Percentiles rank a stretch among this genome's conserved stretches.
Conservation (phyloP, 441 rosid genomes). For the Arabidopsis lyrata region DNA sequence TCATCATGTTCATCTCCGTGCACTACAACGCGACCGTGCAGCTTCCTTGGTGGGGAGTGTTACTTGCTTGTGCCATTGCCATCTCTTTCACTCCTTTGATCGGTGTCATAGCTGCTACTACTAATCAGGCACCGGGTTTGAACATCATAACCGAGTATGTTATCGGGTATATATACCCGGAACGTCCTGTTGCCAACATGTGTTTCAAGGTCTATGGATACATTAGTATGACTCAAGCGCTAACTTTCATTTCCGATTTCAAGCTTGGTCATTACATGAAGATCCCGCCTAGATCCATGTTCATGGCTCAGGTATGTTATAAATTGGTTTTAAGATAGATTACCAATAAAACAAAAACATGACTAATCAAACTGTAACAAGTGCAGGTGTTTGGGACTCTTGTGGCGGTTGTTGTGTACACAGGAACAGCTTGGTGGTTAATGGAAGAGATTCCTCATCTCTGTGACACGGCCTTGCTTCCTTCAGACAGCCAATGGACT, state of each 20-base stretch:
- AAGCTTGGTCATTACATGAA: slow-evolving; percentile 90
- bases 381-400: slow-evolving; percentile 68
- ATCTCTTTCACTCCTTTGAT: slow-evolving; percentile 70
- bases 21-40: slow-evolving; percentile 64
- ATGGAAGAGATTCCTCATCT: slow-evolving; percentile 72
- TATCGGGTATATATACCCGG: slow-evolving; percentile 76
- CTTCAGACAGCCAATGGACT: slow-evolving; percentile 72
- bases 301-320: slow-evolving; percentile 69
- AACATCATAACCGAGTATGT: slow-evolving; percentile 78
- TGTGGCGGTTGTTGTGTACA: slow-evolving; percentile 61
- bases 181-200: slow-evolving; percentile 88
- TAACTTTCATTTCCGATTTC: slow-evolving; percentile 69
- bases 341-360: neutral
- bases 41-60: slow-evolving; percentile 91
- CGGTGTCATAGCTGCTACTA: slow-evolving; percentile 75
- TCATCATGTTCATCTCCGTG: slow-evolving; percentile 55
- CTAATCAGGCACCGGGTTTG: slow-evolving; percentile 80
- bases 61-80: slow-evolving; percentile 75
- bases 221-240: slow-evolving; percentile 76
- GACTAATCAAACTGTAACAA: slow-evolving; percentile 5
- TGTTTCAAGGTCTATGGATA: slow-evolving; percentile 88
- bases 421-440: slow-evolving; percentile 76
- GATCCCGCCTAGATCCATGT: slow-evolving; percentile 85
- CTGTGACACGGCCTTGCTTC: slow-evolving; percentile 57
- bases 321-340: neutral